These are phyloP conservation scores for Exophiala lecanii-corni DNA, from an alignment of 2,329 filamentous ascomycete genomes.

Conservation along the genomic window DNA sequence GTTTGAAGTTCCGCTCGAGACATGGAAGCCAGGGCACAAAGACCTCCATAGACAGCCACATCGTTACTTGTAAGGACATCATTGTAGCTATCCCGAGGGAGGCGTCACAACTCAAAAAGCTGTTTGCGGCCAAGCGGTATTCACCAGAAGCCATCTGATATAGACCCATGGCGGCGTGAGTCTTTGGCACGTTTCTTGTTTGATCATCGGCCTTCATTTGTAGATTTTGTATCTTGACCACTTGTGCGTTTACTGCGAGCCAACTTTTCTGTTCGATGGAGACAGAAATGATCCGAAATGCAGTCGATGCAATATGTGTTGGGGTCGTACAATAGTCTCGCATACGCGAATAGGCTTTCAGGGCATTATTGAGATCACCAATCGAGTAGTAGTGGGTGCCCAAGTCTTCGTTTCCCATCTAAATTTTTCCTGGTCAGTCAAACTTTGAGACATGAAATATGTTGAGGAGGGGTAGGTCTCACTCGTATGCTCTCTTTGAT, in stretches of 20 bases:
- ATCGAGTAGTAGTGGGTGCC: slow-evolving; percentile 76
- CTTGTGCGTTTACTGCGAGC: slow-evolving; percentile 59
- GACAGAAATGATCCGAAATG: slow-evolving; percentile 71
- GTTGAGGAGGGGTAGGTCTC: slow-evolving; percentile 31
- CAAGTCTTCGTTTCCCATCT: slow-evolving; percentile 95
- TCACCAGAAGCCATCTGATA: slow-evolving; percentile 53
- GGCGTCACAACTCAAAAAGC: slow-evolving; percentile 63
- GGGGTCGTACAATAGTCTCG: slow-evolving; percentile 80
- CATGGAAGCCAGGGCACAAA: slow-evolving; percentile 89
- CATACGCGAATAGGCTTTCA: slow-evolving; percentile 79
- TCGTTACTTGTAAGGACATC: slow-evolving; percentile 79
- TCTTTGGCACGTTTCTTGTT: slow-evolving; percentile 58
- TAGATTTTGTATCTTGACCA: slow-evolving; percentile 52
- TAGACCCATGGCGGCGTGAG: slow-evolving; percentile 59
- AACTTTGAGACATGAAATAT: too few species aligned
- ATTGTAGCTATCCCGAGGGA: slow-evolving; percentile 55
- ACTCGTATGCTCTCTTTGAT: slow-evolving; percentile 96
- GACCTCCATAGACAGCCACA: slow-evolving; percentile 83
- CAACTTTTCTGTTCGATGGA: slow-evolving; percentile 74
- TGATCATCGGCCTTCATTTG: slow-evolving; percentile 54
- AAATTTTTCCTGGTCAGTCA: too few species aligned
- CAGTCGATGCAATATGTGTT: slow-evolving; percentile 78
- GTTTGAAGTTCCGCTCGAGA: slow-evolving; percentile 68
- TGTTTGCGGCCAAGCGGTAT: slow-evolving; percentile 63
- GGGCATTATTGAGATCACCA: slow-evolving; percentile 67